Percentiles rank a stretch among this genome's conserved stretches.
Evolutionary conservation across 1,284 basidiomycete genomes (phyloP).

Genomic region (Ustilago shanxiensis): DNA sequence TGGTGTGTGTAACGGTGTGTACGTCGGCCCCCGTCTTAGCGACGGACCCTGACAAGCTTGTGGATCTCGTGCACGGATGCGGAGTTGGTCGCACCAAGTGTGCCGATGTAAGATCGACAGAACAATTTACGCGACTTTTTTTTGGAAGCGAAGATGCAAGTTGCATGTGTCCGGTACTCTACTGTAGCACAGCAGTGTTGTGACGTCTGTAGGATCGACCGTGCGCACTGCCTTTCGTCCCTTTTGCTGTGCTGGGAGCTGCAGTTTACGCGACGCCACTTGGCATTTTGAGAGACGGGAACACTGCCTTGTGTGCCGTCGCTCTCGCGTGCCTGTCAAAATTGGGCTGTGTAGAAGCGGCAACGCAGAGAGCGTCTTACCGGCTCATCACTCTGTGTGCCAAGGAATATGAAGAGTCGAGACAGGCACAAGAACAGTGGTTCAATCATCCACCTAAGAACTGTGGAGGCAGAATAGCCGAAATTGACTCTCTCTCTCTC

Average conservation of each 20-base stretch:
- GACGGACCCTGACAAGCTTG: constrained; percentile 20
- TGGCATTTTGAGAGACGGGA: background rate
- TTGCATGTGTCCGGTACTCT: too few relatives aligned
- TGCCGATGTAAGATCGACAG: constrained; percentile 7
- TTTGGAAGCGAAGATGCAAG: background rate
- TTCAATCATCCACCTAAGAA: background rate
- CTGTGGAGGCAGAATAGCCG: constrained; percentile 5
- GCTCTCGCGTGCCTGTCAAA: background rate
- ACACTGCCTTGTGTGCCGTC: background rate
- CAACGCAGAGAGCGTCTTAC: background rate
- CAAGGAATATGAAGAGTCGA: constrained; percentile 7
- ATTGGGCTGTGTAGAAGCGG: constrained; percentile 6
- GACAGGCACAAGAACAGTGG: constrained; percentile 2
- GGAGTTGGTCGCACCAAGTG: background rate
- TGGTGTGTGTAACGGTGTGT: background rate
- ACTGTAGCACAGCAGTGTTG: background rate
- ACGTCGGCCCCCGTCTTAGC: background rate
- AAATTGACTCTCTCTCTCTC: background rate
- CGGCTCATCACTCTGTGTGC: background rate
- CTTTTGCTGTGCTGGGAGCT: background rate
- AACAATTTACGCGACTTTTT: constrained; percentile 10
- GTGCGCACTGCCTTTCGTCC: constrained; percentile 8
- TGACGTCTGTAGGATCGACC: constrained; percentile 8
- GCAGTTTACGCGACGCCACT: constrained; percentile 3
- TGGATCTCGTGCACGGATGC: constrained; percentile 16